Evolutionary conservation across 1,139 yeast genomes (phyloP).

Genomic region (Yamadazyma songkhlaensis): DNA sequence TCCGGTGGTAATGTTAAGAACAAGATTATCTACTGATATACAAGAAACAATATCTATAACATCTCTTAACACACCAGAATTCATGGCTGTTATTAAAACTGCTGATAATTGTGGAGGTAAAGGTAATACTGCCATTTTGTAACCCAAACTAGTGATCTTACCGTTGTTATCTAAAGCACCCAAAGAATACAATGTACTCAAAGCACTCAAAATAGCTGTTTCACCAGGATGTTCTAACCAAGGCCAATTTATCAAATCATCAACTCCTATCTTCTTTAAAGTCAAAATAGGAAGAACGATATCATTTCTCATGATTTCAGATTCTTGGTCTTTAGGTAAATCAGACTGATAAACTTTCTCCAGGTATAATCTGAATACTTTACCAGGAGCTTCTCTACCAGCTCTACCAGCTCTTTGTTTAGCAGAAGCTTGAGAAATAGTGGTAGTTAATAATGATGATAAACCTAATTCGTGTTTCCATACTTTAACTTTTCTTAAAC

Average conservation of each 20-base stretch:
- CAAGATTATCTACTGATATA: slow-evolving; percentile 84
- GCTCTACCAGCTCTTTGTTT: slow-evolving; percentile 98
- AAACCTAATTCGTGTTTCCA: slow-evolving; percentile 93
- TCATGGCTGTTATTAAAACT: slow-evolving; percentile 70
- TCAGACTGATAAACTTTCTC: slow-evolving; percentile 58
- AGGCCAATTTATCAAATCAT: slow-evolving; percentile 80
- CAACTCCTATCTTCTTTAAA: slow-evolving; percentile 78
- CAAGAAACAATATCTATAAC: slow-evolving; percentile 91
- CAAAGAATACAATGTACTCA: slow-evolving; percentile 72
- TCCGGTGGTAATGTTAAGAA: slow-evolving; percentile 61
- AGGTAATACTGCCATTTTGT: slow-evolving; percentile 84
- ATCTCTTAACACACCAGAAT: slow-evolving; percentile 53
- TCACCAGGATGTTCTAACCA: slow-evolving; percentile 93
- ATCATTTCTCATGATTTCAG: slow-evolving; percentile 87
- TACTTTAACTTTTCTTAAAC: slow-evolving; percentile 86
- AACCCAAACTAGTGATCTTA: slow-evolving; percentile 70
- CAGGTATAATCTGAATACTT: slow-evolving; percentile 79
- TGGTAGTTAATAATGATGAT: slow-evolving; percentile 85
- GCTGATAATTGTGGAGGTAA: slow-evolving; percentile 91
- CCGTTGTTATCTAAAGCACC: slow-evolving; percentile 80
- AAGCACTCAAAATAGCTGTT: slow-evolving; percentile 71
- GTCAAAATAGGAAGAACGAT: slow-evolving; percentile 80
- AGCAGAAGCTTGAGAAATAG: slow-evolving; percentile 93
- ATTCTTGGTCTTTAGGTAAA: slow-evolving; percentile 79
- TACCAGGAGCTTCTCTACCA: slow-evolving; percentile 92